Base-by-base conservation (phyloP, 2,329 filamentous ascomycete species). In the Grosmannia serpens region DNA sequence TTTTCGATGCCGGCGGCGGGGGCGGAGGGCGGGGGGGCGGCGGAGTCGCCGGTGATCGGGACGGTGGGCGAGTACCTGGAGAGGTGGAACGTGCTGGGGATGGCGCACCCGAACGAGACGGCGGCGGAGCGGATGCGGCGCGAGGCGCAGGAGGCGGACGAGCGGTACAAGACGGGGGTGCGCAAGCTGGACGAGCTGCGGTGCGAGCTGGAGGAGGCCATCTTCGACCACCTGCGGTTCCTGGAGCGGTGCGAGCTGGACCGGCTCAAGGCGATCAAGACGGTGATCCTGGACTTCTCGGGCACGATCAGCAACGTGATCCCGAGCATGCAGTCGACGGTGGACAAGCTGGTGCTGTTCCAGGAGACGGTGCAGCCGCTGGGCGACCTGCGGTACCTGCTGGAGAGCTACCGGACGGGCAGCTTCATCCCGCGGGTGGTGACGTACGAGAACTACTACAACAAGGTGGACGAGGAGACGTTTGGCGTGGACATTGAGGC, bases 361-460 rank as follows among this genome's bases (percentile, higher is more conserved):
- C 94, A 99, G 71, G 94, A 99, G 77, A 97, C 94, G 0, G 89
- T 99, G n/a, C 94, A 97, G 71, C 94, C 94, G 7, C 71, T 85
- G 53, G 88, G 89, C 46, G 94, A 99, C 71, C 76, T 99, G 65
- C 83, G 94, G 63, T 99, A 97, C 71, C 81, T 99, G 61, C 79
- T 99, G 52, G 94, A 99, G 75, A 99, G 92, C 70, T 99, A 99
- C 74, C 87, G 91, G 62, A 99, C 94, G 8, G 94, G 94, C 62
- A 89, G 86, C 64, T 99, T 95, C 70, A 83, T 90, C 56, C 94
- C 94, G 10, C 91, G 84, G 67, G 92, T 97, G 31, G 85, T 91
- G 53, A 87, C 90, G 4, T 99, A 99, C 72, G 94, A 99, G 74
- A 99, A 97, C 71, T 99, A 99, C 75, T 99, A 99, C 77, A 96